Base-by-base conservation (phyloP, 805 yeast species). In the Suhomyces prunicola region DNA sequence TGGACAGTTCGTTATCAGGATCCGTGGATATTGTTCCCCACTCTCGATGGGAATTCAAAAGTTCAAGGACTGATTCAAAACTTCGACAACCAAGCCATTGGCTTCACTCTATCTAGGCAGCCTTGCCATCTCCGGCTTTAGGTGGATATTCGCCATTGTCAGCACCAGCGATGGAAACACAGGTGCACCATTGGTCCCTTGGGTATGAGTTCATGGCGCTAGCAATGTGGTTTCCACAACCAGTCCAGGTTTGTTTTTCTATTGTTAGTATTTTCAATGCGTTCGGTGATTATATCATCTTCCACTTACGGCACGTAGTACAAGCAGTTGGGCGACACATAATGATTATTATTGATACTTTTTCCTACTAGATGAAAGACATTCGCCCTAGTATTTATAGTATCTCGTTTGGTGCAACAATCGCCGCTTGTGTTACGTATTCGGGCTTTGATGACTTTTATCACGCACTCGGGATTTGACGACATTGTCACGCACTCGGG, bases 151-250 rank as follows among this genome's bases (percentile, higher is more conserved):
- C 74, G 13, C 55, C 56, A 4, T 64, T 55, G 5, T 68, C 60
- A 44, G 63, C 67, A 8, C 57, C 58, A 19, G 74, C 71, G 35
- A 60, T 53, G 52, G 77, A 58, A 23, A 55, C 57, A 54, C 71
- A 67, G 9, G 57, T 59, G 48, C 71, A 67, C 78, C 80, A 76
- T 36, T 72, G 53, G 8, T 62, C 69, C 48, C 67, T 66, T 10
- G 77, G 70, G 15, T 61, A 57, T 5, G 56, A 54, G n/a, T 59
- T 54, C 79, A 78, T 74, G 10, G 78, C 79, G 1, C 57, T 22
- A 9, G 79, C 72, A 40, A 77, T 66, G 55, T 78, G 82, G 35
- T 60, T 46, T 2, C 81, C 82, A 63, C 82, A 78, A 13, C 82
- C 82, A 27, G 60, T 59, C 81, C 81, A 78, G 17, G 80, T 55